Base-by-base conservation (phyloP, 768 basidiomycete genomes). In the Agrocybe praecox region DNA sequence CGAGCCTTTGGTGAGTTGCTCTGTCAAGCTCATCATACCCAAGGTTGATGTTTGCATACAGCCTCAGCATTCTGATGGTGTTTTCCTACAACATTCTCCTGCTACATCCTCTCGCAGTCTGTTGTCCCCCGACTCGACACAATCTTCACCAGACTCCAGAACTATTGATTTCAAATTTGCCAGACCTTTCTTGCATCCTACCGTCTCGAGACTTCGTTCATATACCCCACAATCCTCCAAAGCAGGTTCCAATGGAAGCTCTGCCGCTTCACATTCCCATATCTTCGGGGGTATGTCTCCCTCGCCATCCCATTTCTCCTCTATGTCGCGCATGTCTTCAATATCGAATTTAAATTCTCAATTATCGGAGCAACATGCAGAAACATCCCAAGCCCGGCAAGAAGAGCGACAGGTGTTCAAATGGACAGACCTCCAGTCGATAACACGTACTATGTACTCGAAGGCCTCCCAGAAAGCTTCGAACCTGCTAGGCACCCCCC, bases 121-220 rank as follows among this genome's bases (percentile, higher is more conserved):
- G 34, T 59, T 72, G 51, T 75, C 77, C 5, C 75, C 83, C 26
- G 75, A 76, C 29, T 69, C 68, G 18, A 68, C 70, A 42, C 61
- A 76, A 29, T 69, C 65, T 11, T 76, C 78, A n/a, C 77, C 77
- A 18, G 64, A 57, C 57, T 42, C 62, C 62, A 32, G 70, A 61
- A 34, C 69, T 2, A 66, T 65, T 12, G 70, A 74, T 23, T 69
- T 76, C 17, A 79, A 74, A 58, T 66, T 80, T 10, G 72, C 81
- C 3, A 79, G 81, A 36, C 81, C 86, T 12, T 91, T 88, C 67
- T 68, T 91, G 18, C 86, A 89, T 62, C 88, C 89, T 3, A 82
- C 78, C n/a, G 81, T 91, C 6, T 94, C 91, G 24, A 82, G 91
- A n/a, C 81, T 92, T 42, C 89, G 91, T 43, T 91, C 92, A 12